Evolutionary conservation across 1,284 basidiomycete genomes (phyloP).

Genomic region (Malassezia pachydermatis): DNA sequence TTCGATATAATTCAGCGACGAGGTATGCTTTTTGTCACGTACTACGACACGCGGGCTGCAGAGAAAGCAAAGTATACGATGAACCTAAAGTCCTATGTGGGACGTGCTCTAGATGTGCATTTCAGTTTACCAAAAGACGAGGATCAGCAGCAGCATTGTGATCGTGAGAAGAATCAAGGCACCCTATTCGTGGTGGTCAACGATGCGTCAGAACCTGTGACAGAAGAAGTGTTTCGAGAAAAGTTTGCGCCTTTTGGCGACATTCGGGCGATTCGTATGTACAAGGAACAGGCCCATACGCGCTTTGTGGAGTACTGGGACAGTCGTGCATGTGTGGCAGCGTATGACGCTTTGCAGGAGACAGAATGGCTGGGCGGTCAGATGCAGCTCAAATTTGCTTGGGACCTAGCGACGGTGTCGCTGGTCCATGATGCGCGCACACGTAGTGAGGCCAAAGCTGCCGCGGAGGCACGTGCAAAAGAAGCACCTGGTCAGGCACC

Average conservation of each 20-base stretch:
- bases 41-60: constrained; percentile 79
- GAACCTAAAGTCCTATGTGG: constrained; percentile 22
- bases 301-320: constrained; percentile 26
- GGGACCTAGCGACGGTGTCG: constrained; percentile 55
- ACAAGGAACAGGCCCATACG: constrained; percentile 27
- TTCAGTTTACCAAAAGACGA: constrained; percentile 79
- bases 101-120: constrained; percentile 80
- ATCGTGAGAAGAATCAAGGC: constrained; percentile 83
- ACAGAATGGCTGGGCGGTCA: constrained; percentile 71
- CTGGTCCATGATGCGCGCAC: constrained; percentile 15
- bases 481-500: constrained; percentile 4
- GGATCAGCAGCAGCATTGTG: constrained; percentile 64
- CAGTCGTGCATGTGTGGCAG: constrained; percentile 58
- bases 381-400: constrained; percentile 77
- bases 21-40: constrained; percentile 95
- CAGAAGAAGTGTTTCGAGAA: constrained; percentile 69
- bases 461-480: constrained; percentile 32
- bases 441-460: constrained; percentile 25
- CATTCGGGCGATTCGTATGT: constrained; percentile 61
- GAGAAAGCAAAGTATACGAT: constrained; percentile 76
- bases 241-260: constrained; percentile 81
- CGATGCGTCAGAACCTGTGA: constrained; percentile 60
- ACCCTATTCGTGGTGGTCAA: constrained; percentile 68
- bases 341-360: constrained; percentile 67
- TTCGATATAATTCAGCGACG: constrained; percentile 86